phyloP scores from a whole-genome alignment of 2,329 filamentous ascomycete species.

The Arthrobotrys megalospora region DNA sequence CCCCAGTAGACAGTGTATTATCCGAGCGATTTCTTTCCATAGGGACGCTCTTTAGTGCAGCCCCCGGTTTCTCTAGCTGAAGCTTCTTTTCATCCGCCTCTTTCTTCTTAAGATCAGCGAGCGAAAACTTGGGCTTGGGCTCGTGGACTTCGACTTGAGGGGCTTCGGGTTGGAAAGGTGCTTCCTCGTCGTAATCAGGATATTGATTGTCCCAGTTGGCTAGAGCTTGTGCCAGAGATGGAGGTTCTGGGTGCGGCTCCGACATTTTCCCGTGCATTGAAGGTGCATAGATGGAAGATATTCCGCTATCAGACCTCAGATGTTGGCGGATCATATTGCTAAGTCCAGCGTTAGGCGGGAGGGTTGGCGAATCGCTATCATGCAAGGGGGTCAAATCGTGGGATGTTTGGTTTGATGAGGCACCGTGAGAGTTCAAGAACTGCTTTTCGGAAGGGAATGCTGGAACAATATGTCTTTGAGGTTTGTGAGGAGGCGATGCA shows the following conservation, averaged over 20 bases:
- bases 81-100: conserved; percentile 39
- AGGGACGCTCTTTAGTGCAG: conserved; percentile 23
- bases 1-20: conserved; percentile 42
- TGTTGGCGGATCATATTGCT: conserved; percentile 88
- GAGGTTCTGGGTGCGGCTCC: conserved; percentile 52
- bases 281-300: conserved; percentile 81
- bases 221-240: conserved; percentile 53
- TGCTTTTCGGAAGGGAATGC: conserved; percentile 39
- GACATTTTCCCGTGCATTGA: conserved; percentile 64
- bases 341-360: conserved; percentile 79
- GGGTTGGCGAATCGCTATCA: conserved; percentile 80
- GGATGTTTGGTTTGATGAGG: conserved; percentile 5
- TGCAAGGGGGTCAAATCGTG: conserved; percentile 35
- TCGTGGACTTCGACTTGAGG: conserved; percentile 18
- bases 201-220: conserved; percentile 57
- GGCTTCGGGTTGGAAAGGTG: conserved; percentile 50
- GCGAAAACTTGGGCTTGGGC: conserved; percentile 44
- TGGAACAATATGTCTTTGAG: conserved; percentile 31
- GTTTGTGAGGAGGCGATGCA: conserved; percentile 25
- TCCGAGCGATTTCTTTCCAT: conserved; percentile 57
- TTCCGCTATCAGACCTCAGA: conserved; percentile 83
- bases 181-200: conserved; percentile 55
- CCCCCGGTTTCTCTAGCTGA: conserved; percentile 19
- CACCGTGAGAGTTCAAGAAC: background rate
- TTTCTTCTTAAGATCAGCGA: conserved; percentile 45